phyloP scores from a whole-genome alignment of 768 basidiomycete genomes.

The Auriscalpium vulgare region DNA sequence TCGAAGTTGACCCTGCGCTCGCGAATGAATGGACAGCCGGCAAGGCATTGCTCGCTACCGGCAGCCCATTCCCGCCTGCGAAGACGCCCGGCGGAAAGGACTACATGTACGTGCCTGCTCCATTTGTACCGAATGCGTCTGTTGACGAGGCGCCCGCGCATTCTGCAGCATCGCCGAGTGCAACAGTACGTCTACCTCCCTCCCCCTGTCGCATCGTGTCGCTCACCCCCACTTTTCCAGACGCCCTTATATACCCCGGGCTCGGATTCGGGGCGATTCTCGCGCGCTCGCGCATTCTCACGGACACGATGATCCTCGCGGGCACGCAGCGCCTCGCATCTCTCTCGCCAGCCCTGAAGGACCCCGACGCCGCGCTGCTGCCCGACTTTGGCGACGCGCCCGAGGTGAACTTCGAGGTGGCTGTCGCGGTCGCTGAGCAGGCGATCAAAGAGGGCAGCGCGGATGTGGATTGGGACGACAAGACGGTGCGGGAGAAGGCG shows the following conservation, averaged over 20 bases:
- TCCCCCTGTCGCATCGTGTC: too few relatives aligned
- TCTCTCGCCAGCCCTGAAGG: constrained; percentile 65
- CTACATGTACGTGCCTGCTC: constrained; percentile 43
- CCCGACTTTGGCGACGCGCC: constrained; percentile 75
- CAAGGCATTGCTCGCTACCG: constrained; percentile 74
- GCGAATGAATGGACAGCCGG: constrained; percentile 75
- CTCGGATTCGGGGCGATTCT: constrained; percentile 75
- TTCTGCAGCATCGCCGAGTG: constrained; percentile 58
- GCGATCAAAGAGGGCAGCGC: constrained; percentile 68
- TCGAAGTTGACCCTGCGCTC: constrained; percentile 67
- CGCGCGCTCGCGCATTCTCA: constrained; percentile 51
- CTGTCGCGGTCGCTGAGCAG: constrained; percentile 70
- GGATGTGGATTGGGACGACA: constrained; percentile 47
- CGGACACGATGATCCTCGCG: constrained; percentile 85
- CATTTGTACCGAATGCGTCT: not conserved
- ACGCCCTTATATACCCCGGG: constrained; percentile 74
- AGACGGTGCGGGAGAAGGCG: constrained; percentile 46
- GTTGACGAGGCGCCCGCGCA: not conserved
- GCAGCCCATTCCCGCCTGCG: constrained; percentile 74
- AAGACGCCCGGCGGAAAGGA: constrained; percentile 58
- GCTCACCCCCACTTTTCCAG: constrained; percentile 19
- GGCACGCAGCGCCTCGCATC: constrained; percentile 68
- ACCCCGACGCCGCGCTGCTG: constrained; percentile 64
- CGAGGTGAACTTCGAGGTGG: constrained; percentile 71
- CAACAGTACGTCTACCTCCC: constrained; percentile 36